Evolutionary conservation across 139 green algal species (phyloP).

Genomic region (Trebouxia sp.): DNA sequence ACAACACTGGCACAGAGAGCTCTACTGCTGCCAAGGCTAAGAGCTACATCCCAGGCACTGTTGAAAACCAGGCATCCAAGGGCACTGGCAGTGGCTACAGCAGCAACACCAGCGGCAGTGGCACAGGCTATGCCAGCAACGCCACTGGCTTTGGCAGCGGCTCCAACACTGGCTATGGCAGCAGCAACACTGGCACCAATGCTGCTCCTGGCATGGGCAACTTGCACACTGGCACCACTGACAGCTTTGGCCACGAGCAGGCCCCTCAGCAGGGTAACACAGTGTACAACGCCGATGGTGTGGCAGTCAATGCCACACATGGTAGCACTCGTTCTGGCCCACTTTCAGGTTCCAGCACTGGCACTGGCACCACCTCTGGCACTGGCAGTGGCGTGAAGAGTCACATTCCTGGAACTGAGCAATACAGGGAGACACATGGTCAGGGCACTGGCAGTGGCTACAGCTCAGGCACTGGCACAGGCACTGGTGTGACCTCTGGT

Average conservation of each 20-base stretch:
- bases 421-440: constrained; percentile 5
- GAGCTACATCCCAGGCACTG: constrained; percentile 17
- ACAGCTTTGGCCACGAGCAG: neutral
- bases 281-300: constrained; percentile 13
- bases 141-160: neutral
- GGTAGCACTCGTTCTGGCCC: too few relatives aligned
- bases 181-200: neutral
- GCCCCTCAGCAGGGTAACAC: constrained; percentile 5
- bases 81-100: neutral
- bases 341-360: too few relatives aligned
- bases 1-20: neutral
- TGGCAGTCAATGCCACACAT: neutral
- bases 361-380: neutral
- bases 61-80: neutral
- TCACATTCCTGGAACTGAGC: neutral
- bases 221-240: neutral
- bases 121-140: neutral
- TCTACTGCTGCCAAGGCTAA: constrained; percentile 14
- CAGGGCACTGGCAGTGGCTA: neutral
- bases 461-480: neutral
- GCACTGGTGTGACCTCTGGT: too few relatives aligned
- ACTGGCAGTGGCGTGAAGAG: neutral
- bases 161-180: neutral
- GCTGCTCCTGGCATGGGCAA: neutral
- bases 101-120: neutral